These are phyloP conservation scores for Hyaloraphidium curvatum DNA, from an alignment of 192 early-diverging fungal species.

Conservation along the genomic window DNA sequence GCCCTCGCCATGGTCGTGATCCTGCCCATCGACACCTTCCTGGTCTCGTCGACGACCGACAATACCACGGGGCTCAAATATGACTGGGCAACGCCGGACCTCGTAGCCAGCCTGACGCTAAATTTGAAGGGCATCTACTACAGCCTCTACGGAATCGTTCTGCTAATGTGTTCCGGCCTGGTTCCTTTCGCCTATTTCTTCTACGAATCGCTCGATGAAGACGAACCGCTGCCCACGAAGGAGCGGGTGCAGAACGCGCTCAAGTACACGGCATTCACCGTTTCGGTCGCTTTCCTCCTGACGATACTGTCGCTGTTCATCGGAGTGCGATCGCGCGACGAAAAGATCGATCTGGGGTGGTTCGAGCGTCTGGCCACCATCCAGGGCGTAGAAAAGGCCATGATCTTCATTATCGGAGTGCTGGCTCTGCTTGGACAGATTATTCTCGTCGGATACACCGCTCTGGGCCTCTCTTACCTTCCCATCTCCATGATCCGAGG, in stretches of 20 bases:
- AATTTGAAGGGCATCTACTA: slow-evolving; percentile 25
- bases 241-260: slow-evolving; percentile 21
- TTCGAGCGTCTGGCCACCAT: slow-evolving; percentile 21
- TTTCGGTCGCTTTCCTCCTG: slow-evolving; percentile 22
- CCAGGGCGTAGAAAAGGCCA: slow-evolving; percentile 18
- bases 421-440: slow-evolving; percentile 26
- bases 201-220: slow-evolving; percentile 34
- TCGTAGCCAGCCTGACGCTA: slow-evolving; percentile 18
- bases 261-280: slow-evolving; percentile 34
- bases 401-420: slow-evolving; percentile 27
- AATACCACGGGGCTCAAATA: slow-evolving; percentile 26
- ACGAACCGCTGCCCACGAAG: slow-evolving; percentile 15
- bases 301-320: slow-evolving; percentile 28
- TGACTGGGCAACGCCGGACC: slow-evolving; percentile 32
- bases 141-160: slow-evolving; percentile 25
- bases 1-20: slow-evolving; percentile 26
- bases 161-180: slow-evolving; percentile 22
- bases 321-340: slow-evolving; percentile 13
- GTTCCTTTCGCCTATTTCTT: slow-evolving; percentile 43
- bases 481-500: too few species aligned
- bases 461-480: slow-evolving; percentile 12
- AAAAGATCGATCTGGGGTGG: slow-evolving; percentile 27
- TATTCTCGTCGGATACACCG: slow-evolving; percentile 30
- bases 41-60: slow-evolving; percentile 33
- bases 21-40: slow-evolving; percentile 34